Conservation (phyloP, 257 asterid species). For the Solanum okadae region DNA sequence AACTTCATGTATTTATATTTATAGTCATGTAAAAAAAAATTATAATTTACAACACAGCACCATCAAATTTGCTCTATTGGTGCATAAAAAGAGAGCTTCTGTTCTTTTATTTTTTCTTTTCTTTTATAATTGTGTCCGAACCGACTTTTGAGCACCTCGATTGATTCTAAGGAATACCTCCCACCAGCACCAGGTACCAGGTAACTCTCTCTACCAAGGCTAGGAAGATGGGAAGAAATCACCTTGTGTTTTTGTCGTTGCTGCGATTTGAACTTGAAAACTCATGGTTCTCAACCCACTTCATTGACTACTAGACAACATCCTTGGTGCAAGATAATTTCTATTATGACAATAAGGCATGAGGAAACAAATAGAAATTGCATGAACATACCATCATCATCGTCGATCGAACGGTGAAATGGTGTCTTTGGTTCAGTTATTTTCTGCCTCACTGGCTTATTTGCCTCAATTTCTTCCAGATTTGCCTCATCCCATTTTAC, state of each 20-base stretch:
- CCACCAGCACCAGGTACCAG: not conserved
- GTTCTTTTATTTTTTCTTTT: not conserved
- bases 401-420: constrained; percentile 80
- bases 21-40: not conserved
- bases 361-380: not conserved
- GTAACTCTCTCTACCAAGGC: not conserved
- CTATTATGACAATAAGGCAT: not conserved
- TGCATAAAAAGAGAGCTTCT: not conserved
- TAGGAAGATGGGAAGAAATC: not conserved
- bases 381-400: constrained; percentile 39
- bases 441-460: constrained; percentile 88
- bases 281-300: not conserved
- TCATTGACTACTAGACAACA: not conserved
- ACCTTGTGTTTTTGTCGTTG: not conserved
- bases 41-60: not conserved
- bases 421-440: constrained; percentile 98
- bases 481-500: constrained; percentile 87
- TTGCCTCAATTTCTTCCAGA: constrained; percentile 85
- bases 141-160: not conserved
- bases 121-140: not conserved
- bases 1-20: not conserved
- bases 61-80: not conserved
- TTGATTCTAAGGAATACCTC: not conserved
- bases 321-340: not conserved
- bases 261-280: too few relatives aligned